phyloP scores from a whole-genome alignment of 192 early-diverging fungal species.

The Podila minutissima region DNA sequence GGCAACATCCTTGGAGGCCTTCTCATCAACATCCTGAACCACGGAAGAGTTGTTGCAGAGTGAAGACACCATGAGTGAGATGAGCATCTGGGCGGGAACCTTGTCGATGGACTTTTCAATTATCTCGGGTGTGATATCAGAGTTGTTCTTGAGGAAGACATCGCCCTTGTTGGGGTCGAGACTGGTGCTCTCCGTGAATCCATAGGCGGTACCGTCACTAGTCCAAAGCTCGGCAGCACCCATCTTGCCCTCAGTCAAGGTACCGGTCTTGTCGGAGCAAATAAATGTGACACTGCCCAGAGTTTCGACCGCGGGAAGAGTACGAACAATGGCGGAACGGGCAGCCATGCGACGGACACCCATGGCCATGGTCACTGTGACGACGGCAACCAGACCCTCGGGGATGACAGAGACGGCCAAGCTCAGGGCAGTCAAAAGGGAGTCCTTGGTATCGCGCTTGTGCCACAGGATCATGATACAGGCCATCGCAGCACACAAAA shows the following conservation, averaged over 20 bases:
- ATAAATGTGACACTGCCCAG: conserved; percentile 94
- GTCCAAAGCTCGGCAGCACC: conserved; percentile 88
- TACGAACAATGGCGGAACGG: conserved; percentile 88
- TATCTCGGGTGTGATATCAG: conserved; percentile 26
- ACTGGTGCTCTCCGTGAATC: conserved; percentile 67
- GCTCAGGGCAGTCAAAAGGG: conserved; percentile 84
- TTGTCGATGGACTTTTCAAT: conserved; percentile 55
- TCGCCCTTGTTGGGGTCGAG: conserved; percentile 59
- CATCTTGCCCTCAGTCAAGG: conserved; percentile 97
- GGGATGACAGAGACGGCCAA: conserved; percentile 97
- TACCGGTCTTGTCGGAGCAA: conserved; percentile 97
- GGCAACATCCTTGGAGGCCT: conserved; percentile 55
- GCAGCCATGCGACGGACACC: conserved; percentile 94
- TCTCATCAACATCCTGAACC: conserved; percentile 59
- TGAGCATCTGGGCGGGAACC: conserved; percentile 60
- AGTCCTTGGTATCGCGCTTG: conserved; percentile 69
- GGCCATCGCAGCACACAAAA: conserved; percentile 85
- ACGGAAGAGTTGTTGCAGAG: conserved; percentile 91
- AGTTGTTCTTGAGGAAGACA: conserved; percentile 29
- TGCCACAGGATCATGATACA: conserved; percentile 78
- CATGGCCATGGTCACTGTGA: conserved; percentile 96
- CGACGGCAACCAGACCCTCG: conserved; percentile 97
- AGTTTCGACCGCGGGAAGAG: conserved; percentile 92
- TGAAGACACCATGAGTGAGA: conserved; percentile 72
- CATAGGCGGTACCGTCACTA: conserved; percentile 68